These are phyloP conservation scores for Lentinula lateritia DNA, from an alignment of 768 basidiomycete species.

Conservation along the genomic window DNA sequence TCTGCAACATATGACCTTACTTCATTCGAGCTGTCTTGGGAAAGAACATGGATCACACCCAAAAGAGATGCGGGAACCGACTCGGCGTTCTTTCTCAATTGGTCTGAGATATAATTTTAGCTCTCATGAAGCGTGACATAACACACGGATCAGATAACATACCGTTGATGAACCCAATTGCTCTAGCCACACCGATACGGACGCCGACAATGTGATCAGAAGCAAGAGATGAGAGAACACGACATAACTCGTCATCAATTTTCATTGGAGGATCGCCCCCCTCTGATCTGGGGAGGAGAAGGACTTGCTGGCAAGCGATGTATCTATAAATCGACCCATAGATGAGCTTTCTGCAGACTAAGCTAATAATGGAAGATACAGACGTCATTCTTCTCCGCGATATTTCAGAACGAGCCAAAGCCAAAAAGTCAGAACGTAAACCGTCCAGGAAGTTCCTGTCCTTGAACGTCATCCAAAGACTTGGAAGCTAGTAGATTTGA, in stretches of 20 bases:
- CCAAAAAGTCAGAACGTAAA: constrained; percentile 35
- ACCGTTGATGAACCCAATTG: constrained; percentile 55
- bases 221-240: constrained; percentile 48
- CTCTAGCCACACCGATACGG: constrained; percentile 78
- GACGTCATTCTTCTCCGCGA: constrained; percentile 72
- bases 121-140: not conserved
- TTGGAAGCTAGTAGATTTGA: constrained; percentile 38
- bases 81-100: not conserved
- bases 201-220: constrained; percentile 76
- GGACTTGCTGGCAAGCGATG: constrained; percentile 65
- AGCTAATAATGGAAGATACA: constrained; percentile 20
- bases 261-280: constrained; percentile 29
- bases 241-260: constrained; percentile 47
- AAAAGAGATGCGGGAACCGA: constrained; percentile 15
- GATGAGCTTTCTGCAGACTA: not conserved
- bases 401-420: constrained; percentile 39
- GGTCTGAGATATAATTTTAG: not conserved
- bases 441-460: constrained; percentile 27
- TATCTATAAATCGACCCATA: constrained; percentile 41
- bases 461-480: constrained; percentile 35
- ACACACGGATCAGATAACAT: constrained; percentile 18
- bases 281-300: constrained; percentile 33
- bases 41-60: constrained; percentile 38
- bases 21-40: constrained; percentile 52
- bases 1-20: constrained; percentile 50